Evolutionary conservation across 192 early-diverging fungal genomes (phyloP), one percentile per base, ranked within the genome.

Genomic region (Entophlyctis luteolus): DNA sequence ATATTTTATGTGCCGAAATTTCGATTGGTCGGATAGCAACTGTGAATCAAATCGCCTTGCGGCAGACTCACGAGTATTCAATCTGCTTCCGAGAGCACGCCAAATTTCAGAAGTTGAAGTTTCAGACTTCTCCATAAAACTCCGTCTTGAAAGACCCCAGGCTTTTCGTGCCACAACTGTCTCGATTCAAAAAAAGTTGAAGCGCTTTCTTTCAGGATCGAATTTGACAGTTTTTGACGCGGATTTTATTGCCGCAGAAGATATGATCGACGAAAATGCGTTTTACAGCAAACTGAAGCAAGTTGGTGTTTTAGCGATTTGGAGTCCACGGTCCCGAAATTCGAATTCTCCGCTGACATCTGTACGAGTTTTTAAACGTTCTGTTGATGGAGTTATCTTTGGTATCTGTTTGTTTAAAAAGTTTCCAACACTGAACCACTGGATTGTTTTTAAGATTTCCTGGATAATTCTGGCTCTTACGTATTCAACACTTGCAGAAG

Each of bases 181-280:
- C n/a, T n/a, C n/a, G n/a, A n/a, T 57, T 1, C 55, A 57, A 38
- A 57, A 57, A 34, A 27, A 57, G 23, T 28, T 57, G 23, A 57
- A 57, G 33, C 55, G 34, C 14, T 35, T 57, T 28, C 34, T 57
- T 34, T 34, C 28, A 23, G 14, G 23, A 10, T 35, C 16, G 23
- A 57, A 57, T 34, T 35, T 25, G 55, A 34, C 31, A 16, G 23
- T 34, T n/a, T 57, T 57, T 23, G 33, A 57, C 31, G 16, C 16
- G 2, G 55, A 57, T 16, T 34, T 35, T 35, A 28, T n/a, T 53
- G 25, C 50, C 25, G 23, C 23, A 53, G 14, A 53, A 16, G 18
- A 53, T 22, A 27, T 53, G 23, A 23, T 27, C 22, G n/a, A 45
- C 10, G 10, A 45, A 14, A 14, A 14, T n/a, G n/a, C n/a, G 12